Percentiles rank a stretch among this genome's conserved stretches.
phyloP scores from a whole-genome alignment of 139 green algal genomes.

The Tetratostichococcus sp. region DNA sequence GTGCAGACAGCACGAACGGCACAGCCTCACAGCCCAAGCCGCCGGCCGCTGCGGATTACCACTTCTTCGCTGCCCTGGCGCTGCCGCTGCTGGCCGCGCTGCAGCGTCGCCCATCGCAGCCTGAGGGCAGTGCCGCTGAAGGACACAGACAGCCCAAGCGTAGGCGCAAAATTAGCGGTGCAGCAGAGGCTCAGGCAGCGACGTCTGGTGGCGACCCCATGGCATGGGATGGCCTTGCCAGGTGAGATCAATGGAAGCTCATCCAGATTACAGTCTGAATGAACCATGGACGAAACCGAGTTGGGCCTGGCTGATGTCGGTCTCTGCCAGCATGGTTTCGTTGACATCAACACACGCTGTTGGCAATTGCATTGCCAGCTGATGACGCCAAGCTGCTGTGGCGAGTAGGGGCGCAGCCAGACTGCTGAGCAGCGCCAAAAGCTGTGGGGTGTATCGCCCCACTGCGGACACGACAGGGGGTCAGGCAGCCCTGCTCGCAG shows the following conservation, averaged over 20 bases:
- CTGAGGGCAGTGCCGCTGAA: too few relatives aligned
- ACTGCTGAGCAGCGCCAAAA: background rate
- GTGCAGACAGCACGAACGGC: too few relatives aligned
- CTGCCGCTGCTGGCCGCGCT: background rate
- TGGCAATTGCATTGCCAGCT: too few relatives aligned
- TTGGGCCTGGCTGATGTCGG: too few relatives aligned
- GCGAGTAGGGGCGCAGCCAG: background rate
- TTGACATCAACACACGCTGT: too few relatives aligned
- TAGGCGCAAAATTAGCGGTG: background rate
- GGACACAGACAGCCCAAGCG: background rate
- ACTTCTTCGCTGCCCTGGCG: conserved; percentile 17
- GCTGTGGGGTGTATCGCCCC: background rate
- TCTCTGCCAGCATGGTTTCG: too few relatives aligned
- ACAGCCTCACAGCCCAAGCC: background rate
- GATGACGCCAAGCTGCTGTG: too few relatives aligned
- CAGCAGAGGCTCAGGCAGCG: too few relatives aligned
- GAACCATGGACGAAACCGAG: too few relatives aligned
- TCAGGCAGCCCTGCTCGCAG: background rate
- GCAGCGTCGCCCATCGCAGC: background rate
- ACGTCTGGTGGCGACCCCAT: background rate
- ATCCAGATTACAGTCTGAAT: too few relatives aligned
- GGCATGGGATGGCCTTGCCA: background rate
- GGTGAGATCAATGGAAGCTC: background rate
- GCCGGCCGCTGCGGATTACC: conserved; percentile 5
- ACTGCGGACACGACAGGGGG: background rate